Percentiles rank a stretch among this genome's conserved stretches.
Evolutionary conservation across 768 basidiomycete species (phyloP).

Genomic region (Lactarius sp.): DNA sequence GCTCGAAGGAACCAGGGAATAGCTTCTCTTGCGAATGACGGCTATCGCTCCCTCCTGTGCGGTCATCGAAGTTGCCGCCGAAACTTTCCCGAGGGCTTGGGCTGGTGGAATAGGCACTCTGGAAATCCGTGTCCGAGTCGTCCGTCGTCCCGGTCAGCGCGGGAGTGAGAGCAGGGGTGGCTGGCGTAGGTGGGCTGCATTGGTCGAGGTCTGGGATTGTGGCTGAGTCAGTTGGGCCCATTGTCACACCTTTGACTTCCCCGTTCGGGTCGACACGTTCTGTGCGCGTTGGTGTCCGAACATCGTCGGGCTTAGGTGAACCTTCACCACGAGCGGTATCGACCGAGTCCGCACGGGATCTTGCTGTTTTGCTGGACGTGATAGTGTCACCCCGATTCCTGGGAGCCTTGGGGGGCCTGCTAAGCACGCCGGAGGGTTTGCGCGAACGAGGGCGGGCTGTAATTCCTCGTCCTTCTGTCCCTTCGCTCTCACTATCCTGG

Average conservation of each 20-base stretch:
- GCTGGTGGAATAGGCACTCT: slow-evolving; percentile 67
- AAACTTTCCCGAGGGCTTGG: slow-evolving; percentile 66
- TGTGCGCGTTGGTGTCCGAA: slow-evolving; percentile 12
- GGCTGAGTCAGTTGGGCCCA: background rate
- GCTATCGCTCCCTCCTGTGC: slow-evolving; percentile 19
- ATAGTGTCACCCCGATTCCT: slow-evolving; percentile 49
- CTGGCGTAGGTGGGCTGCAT: slow-evolving; percentile 12
- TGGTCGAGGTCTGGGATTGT: background rate
- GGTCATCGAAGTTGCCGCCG: slow-evolving; percentile 39
- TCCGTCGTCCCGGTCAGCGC: slow-evolving; percentile 27
- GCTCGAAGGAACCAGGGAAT: slow-evolving; percentile 30
- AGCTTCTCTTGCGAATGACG: slow-evolving; percentile 29
- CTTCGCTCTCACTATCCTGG: slow-evolving; percentile 49
- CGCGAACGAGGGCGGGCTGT: slow-evolving; percentile 32
- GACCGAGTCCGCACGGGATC: slow-evolving; percentile 34
- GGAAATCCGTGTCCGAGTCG: slow-evolving; percentile 53
- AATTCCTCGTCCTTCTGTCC: slow-evolving; percentile 33
- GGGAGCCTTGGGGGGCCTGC: slow-evolving; percentile 16
- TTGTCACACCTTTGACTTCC: background rate
- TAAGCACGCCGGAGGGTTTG: slow-evolving; percentile 32
- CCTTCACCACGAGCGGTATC: slow-evolving; percentile 34
- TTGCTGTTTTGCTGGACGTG: slow-evolving; percentile 41
- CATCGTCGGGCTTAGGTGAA: background rate
- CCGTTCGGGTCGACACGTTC: slow-evolving; percentile 4
- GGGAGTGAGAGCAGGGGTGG: slow-evolving; percentile 26